Base-by-base conservation (phyloP, 345 rosid species). In the Dipteronia dyeriana region DNA sequence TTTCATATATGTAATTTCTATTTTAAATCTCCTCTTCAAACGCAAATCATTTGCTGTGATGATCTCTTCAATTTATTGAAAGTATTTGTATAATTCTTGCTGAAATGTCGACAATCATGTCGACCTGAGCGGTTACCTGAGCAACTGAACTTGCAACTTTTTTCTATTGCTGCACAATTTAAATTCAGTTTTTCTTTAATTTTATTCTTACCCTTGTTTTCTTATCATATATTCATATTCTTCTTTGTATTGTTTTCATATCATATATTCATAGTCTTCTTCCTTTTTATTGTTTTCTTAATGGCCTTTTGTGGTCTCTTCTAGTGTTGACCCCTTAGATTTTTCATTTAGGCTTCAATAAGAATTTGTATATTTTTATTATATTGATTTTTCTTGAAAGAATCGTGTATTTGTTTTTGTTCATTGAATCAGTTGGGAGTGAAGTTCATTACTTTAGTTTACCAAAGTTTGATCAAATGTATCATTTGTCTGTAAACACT, bases 61-160 rank as follows among this genome's bases (percentile, higher is more conserved):
- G 86, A 83, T 53, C 26, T 45, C 61, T 61, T 49, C 56, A 75
- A 74, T 71, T 75, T 17, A 51, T 45, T 43, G 59, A 79, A 78
- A 74, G 71, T 73, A 72, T 59, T 68, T 57, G 9, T 61, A 20
- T 47, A 19, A 19, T 67, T 78, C 84, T 83, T 79, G 66, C 75
- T 86, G 90, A 86, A 71, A 75, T 64, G 19, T 79, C 60, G 85
- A 77, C 89, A 26, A 11, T 20, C 34, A 59, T 73, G 89, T 82
- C 76, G 71, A 66, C 79, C 87, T 85, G 90, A 84, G 90, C 84
- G 84, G 92, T 89, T 84, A 85, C 76, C 87, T 87, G 90, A 87
- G 89, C 93, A 89, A 80, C 88, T 29, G 53, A 54, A 26, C 75
- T 54, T 43, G 23, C 23, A 22, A 20, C 41, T 20, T 63, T 63